Percentiles rank a stretch among this genome's conserved stretches.
phyloP scores from a whole-genome alignment of 2,329 filamentous ascomycete species.

The Didymella keratinophila region DNA sequence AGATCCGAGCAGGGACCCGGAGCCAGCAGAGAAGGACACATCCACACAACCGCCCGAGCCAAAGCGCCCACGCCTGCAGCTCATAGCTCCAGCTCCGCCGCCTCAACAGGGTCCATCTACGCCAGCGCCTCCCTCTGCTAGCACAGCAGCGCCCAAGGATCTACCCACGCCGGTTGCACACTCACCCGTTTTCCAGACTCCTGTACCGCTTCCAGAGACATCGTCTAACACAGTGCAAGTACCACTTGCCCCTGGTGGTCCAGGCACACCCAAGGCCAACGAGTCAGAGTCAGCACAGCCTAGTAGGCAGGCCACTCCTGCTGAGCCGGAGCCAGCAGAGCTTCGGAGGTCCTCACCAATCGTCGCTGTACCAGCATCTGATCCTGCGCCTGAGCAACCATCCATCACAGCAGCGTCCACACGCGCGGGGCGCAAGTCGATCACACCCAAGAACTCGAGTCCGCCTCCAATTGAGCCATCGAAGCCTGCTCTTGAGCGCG shows the following conservation, averaged over 20 bases:
- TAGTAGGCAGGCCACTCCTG: slow-evolving; percentile 30
- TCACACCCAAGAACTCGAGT: slow-evolving; percentile 37
- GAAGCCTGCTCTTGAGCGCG: slow-evolving; percentile 29
- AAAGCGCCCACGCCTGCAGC: slow-evolving; percentile 41
- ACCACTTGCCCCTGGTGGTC: slow-evolving; percentile 56
- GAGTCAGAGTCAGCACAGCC: slow-evolving; percentile 22
- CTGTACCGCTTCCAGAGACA: slow-evolving; percentile 25
- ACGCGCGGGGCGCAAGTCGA: slow-evolving; percentile 45
- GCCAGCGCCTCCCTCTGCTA: slow-evolving; percentile 19
- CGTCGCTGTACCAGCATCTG: slow-evolving; percentile 4
- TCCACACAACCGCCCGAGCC: slow-evolving; percentile 36
- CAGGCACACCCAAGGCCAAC: slow-evolving; percentile 38
- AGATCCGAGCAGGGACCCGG: slow-evolving; percentile 32
- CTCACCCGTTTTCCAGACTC: slow-evolving; percentile 26
- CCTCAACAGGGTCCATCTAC: slow-evolving; percentile 1
- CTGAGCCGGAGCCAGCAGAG: slow-evolving; percentile 27
- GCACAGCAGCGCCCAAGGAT: slow-evolving; percentile 20
- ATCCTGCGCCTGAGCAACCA: slow-evolving; percentile 19
- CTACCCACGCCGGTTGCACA: slow-evolving; percentile 19
- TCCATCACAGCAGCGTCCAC: slow-evolving; percentile 45
- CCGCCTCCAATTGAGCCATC: slow-evolving; percentile 31
- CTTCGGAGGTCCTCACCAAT: slow-evolving; percentile 21
- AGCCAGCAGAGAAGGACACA: slow-evolving; percentile 40
- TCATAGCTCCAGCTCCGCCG: slow-evolving; percentile 23
- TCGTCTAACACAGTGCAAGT: slow-evolving; percentile 43